Evolutionary conservation across 2,329 filamentous ascomycete species (phyloP).

Genomic region (Stachybotrys echinatus): DNA sequence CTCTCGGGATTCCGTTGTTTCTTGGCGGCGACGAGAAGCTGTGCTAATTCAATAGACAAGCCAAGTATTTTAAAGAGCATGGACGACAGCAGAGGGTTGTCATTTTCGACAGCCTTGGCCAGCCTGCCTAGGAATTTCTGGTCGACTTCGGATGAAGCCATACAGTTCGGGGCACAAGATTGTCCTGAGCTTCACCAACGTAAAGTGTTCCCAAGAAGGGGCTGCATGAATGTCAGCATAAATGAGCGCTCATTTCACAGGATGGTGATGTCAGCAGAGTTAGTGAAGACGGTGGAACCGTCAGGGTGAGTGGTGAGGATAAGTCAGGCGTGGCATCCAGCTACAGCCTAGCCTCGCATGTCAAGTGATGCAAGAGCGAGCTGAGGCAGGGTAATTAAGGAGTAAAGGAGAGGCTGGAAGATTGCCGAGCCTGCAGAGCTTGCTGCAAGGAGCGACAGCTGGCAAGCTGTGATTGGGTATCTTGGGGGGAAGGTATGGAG

Average conservation of each 20-base stretch:
- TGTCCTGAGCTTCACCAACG: neutral
- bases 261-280: neutral
- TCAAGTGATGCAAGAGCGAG: conserved; percentile 18
- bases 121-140: conserved; percentile 93
- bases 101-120: conserved; percentile 70
- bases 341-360: conserved; percentile 18
- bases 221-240: neutral
- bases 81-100: conserved; percentile 72
- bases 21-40: conserved; percentile 75
- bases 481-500: conserved; percentile 10
- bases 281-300: neutral
- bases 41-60: conserved; percentile 80
- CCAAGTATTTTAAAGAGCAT: conserved; percentile 90
- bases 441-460: conserved; percentile 25
- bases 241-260: neutral
- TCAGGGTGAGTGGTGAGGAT: neutral
- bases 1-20: conserved; percentile 79
- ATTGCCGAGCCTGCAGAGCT: conserved; percentile 16
- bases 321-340: neutral
- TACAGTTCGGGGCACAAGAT: conserved; percentile 31
- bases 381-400: conserved; percentile 7
- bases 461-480: conserved; percentile 29
- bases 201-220: neutral
- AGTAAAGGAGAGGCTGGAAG: conserved; percentile 10
- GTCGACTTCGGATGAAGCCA: conserved; percentile 96